Evolutionary conservation across 2,329 filamentous ascomycete species (phyloP).

Genomic region (Beauveria rudraprayagi): DNA sequence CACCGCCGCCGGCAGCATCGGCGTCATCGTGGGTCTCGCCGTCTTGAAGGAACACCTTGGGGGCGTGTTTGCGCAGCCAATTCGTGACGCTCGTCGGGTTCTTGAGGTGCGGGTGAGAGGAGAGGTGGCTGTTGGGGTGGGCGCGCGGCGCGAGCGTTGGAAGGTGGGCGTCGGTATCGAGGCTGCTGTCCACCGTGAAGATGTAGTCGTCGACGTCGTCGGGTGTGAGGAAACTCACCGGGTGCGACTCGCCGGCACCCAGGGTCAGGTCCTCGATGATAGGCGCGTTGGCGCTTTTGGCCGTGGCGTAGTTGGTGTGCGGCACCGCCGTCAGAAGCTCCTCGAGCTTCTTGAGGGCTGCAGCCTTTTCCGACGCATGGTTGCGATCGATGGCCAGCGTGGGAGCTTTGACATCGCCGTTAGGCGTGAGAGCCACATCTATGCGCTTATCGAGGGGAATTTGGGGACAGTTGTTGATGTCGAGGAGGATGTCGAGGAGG

Average conservation of each 20-base stretch:
- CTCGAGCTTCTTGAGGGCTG: conserved; percentile 39
- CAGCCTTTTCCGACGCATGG: conserved; percentile 31
- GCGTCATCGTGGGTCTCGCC: conserved; percentile 38
- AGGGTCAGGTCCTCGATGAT: conserved; percentile 41
- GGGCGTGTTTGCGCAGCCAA: conserved; percentile 81
- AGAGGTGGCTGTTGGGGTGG: conserved; percentile 26
- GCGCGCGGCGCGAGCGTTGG: conserved; percentile 45
- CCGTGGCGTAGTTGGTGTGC: conserved; percentile 42
- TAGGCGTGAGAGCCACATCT: conserved; percentile 51
- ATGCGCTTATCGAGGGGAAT: conserved; percentile 68
- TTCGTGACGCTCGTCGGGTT: conserved; percentile 94
- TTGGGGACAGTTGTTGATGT: conserved; percentile 78
- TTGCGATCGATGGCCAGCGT: conserved; percentile 25
- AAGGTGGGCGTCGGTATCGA: conserved; percentile 35
- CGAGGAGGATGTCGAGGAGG: conserved; percentile 78
- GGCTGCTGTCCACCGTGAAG: conserved; percentile 49
- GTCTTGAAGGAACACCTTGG: conserved; percentile 78
- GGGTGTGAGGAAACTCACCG: conserved; percentile 58
- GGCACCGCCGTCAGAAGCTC: conserved; percentile 45
- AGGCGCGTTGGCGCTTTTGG: conserved; percentile 56
- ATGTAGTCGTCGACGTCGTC: conserved; percentile 70
- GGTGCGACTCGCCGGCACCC: conserved; percentile 44
- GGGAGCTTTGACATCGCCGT: conserved; percentile 31
- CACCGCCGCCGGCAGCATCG: conserved; percentile 26
- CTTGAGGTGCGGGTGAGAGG: conserved; percentile 34